phyloP scores from a whole-genome alignment of 164 flowering plant genomes.

The Vitis amurensis region DNA sequence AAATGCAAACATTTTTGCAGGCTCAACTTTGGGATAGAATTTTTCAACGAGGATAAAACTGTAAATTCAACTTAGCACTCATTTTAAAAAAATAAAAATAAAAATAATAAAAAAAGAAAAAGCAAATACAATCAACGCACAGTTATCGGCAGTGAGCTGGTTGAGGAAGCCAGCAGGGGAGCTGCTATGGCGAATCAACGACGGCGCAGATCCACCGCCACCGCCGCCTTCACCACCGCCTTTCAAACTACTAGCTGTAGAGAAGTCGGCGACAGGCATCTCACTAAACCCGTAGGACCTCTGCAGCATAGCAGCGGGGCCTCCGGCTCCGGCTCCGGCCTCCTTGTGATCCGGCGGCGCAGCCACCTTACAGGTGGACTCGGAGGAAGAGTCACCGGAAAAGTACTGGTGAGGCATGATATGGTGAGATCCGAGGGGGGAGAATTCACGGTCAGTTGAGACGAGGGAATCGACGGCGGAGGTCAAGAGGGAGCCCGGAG shows the following conservation, averaged over 20 bases:
- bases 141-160: conserved; percentile 49
- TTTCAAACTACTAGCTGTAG: conserved; percentile 16
- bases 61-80: too few relatives aligned
- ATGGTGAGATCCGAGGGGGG: conserved; percentile 25
- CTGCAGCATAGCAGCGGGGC: conserved; percentile 13
- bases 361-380: conserved; percentile 32
- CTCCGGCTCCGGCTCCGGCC: background rate
- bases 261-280: conserved; percentile 16
- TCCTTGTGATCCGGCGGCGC: conserved; percentile 16
- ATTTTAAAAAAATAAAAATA: background rate
- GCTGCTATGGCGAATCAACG: conserved; percentile 68
- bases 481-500: conserved; percentile 52
- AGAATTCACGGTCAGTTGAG: conserved; percentile 19
- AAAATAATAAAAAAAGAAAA: background rate
- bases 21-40: too few relatives aligned
- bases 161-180: conserved; percentile 74
- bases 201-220: conserved; percentile 18
- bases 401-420: conserved; percentile 26
- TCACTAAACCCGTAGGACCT: conserved; percentile 41
- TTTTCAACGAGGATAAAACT: background rate
- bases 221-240: conserved; percentile 8
- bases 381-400: conserved; percentile 38
- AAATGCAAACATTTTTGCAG: too few relatives aligned
- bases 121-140: conserved; percentile 18
- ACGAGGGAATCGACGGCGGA: conserved; percentile 50